A percentile compares a stretch with the other conserved stretches of the same genome.
Conservation (phyloP, 1,139 yeast genomes). For the Debaryomycetaceae sp. region DNA sequence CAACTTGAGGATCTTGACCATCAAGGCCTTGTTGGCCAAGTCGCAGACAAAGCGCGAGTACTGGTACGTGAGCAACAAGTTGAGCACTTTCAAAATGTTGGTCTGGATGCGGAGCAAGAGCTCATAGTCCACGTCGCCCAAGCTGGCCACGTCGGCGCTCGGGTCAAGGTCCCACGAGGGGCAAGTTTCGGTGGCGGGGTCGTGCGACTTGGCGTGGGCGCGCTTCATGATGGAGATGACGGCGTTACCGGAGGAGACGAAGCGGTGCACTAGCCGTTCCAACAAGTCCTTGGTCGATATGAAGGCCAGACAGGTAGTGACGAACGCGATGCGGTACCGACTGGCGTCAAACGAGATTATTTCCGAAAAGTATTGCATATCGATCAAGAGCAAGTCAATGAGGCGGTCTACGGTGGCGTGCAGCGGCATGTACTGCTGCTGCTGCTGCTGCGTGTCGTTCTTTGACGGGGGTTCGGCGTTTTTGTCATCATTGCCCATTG, state of each 20-base stretch:
- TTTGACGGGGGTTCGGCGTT: neutral
- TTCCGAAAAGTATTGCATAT: constrained; percentile 27
- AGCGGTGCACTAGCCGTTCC: constrained; percentile 33
- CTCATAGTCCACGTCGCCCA: constrained; percentile 42
- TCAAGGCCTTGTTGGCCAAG: constrained; percentile 44
- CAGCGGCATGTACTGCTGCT: constrained; percentile 17
- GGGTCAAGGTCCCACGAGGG: constrained; percentile 46
- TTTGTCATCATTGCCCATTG: neutral
- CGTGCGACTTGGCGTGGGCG: constrained; percentile 1
- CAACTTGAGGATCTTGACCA: constrained; percentile 56
- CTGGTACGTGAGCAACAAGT: constrained; percentile 61
- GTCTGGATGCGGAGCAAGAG: constrained; percentile 63
- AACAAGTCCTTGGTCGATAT: constrained; percentile 32
- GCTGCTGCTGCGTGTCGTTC: neutral
- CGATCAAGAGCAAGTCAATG: constrained; percentile 31
- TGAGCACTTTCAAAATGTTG: constrained; percentile 70
- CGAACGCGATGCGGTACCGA: constrained; percentile 34
- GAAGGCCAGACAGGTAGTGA: constrained; percentile 32
- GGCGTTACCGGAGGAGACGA: constrained; percentile 37
- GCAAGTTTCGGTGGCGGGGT: constrained; percentile 13
- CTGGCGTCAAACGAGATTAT: constrained; percentile 29
- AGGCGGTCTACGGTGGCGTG: constrained; percentile 30
- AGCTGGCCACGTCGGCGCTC: constrained; percentile 22
- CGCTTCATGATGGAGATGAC: constrained; percentile 36
- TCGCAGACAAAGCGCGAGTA: constrained; percentile 71